These are phyloP conservation scores for Geranomyces variabilis DNA, from an alignment of 192 early-diverging fungal genomes.

Conservation along the genomic window DNA sequence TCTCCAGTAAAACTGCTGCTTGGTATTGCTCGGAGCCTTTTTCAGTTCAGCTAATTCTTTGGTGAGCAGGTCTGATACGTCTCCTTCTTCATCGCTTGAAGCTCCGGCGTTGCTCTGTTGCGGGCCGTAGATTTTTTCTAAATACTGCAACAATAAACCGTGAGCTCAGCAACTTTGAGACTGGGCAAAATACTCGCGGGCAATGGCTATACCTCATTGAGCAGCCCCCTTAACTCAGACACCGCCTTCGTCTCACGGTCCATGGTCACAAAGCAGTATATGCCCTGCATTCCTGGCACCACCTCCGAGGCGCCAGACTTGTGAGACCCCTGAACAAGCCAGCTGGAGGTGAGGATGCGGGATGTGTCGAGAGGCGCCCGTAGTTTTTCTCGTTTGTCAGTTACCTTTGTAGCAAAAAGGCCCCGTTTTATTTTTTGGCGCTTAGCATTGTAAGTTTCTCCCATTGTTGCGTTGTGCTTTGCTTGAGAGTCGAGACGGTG, in stretches of 20 bases:
- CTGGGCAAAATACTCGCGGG: background rate
- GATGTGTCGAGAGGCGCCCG: no score
- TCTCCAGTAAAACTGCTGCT: constrained; percentile 40
- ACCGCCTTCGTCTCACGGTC: constrained; percentile 37
- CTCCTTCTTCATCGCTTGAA: constrained; percentile 15
- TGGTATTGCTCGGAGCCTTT: background rate
- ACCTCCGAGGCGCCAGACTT: constrained; percentile 24
- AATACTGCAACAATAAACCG: constrained; percentile 23
- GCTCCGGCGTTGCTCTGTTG: background rate
- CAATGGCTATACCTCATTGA: constrained; percentile 35
- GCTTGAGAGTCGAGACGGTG: no score
- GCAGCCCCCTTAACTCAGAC: constrained; percentile 33
- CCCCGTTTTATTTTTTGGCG: no score
- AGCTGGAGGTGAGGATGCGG: no score
- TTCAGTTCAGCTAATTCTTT: constrained; percentile 34
- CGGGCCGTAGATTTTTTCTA: constrained; percentile 34
- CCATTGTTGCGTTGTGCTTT: no score
- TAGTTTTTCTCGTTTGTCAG: no score
- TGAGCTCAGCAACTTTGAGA: background rate
- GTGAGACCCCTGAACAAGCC: constrained; percentile 11
- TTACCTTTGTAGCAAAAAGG: no score
- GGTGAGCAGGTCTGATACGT: constrained; percentile 38
- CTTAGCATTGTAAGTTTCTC: no score
- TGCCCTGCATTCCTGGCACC: constrained; percentile 48
- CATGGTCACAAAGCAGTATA: constrained; percentile 35